Conservation (phyloP, 331 rosid genomes). For the Malus hybrid region DNA sequence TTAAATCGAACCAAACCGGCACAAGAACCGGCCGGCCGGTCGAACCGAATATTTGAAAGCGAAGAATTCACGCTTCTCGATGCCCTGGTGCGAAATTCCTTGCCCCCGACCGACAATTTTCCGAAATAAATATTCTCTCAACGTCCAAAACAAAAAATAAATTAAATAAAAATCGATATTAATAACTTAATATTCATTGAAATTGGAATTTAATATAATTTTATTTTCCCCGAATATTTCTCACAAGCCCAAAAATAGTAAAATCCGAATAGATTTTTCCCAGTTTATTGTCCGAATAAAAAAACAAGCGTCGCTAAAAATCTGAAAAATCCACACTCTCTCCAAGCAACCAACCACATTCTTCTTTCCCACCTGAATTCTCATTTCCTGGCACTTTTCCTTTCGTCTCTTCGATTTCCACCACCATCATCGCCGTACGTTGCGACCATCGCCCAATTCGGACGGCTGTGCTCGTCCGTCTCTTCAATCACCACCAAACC, state of each 20-base stretch:
- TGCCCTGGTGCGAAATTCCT: conserved; percentile 42
- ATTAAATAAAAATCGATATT: neutral
- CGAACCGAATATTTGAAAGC: conserved; percentile 28
- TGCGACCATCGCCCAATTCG: neutral
- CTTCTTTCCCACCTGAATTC: conserved; percentile 1
- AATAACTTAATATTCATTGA: neutral
- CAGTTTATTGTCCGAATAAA: conserved; percentile 15
- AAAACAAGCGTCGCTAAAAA: conserved; percentile 6
- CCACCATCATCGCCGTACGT: neutral
- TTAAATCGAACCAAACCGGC: conserved; percentile 1
- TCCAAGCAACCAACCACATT: neutral
- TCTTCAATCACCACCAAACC: conserved; percentile 7
- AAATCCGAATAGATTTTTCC: neutral
- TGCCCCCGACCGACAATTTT: conserved; percentile 36
- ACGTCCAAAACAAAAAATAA: neutral
- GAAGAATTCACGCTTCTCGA: conserved; percentile 50
- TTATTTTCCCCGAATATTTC: conserved; percentile 5
- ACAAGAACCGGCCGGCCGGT: neutral
- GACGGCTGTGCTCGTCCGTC: conserved; percentile 4
- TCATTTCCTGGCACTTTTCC: neutral
- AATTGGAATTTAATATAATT: neutral
- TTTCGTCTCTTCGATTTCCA: neutral
- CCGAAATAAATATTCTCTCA: neutral
- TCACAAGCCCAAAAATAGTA: conserved; percentile 11
- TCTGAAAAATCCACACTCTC: neutral